Percentiles rank a stretch among this genome's conserved stretches.
phyloP scores from a whole-genome alignment of 2,329 filamentous ascomycete species.

The Aspergillus viridinutans region DNA sequence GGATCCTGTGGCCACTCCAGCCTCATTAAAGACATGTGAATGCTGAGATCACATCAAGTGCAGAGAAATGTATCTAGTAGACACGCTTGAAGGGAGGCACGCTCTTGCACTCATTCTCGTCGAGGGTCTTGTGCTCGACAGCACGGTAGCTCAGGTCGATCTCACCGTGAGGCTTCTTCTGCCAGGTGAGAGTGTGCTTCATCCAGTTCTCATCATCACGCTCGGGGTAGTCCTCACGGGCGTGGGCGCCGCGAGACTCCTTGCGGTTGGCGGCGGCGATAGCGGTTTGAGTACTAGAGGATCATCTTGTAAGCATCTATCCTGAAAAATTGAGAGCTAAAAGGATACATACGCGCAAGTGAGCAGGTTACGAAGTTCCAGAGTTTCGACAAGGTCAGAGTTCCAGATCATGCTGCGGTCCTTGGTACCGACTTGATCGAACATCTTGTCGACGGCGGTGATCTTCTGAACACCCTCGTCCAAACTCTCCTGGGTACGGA shows the following conservation, averaged over 20 bases:
- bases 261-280: conserved; percentile 86
- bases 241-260: conserved; percentile 95
- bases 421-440: conserved; percentile 84
- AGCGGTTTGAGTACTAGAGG: conserved; percentile 75
- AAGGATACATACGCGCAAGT: conserved; percentile 78
- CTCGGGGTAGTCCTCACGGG: conserved; percentile 92
- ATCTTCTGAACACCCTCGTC: conserved; percentile 92
- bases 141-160: conserved; percentile 81
- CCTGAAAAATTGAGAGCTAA: conserved; percentile 3
- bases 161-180: conserved; percentile 85
- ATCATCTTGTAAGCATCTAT: conserved; percentile 9
- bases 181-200: conserved; percentile 98
- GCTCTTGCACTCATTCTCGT: conserved; percentile 92
- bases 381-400: conserved; percentile 91
- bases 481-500: conserved; percentile 89
- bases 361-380: conserved; percentile 90
- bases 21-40: not conserved
- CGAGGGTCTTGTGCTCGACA: conserved; percentile 78
- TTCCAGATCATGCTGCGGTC: conserved; percentile 99
- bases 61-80: conserved; percentile 37
- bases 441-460: conserved; percentile 74
- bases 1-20: not conserved
- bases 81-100: conserved; percentile 88
- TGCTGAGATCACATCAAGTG: not conserved
- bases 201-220: conserved; percentile 97